Conservation (phyloP, 192 early-diverging fungal genomes). For the Spinellus fusiger region DNA sequence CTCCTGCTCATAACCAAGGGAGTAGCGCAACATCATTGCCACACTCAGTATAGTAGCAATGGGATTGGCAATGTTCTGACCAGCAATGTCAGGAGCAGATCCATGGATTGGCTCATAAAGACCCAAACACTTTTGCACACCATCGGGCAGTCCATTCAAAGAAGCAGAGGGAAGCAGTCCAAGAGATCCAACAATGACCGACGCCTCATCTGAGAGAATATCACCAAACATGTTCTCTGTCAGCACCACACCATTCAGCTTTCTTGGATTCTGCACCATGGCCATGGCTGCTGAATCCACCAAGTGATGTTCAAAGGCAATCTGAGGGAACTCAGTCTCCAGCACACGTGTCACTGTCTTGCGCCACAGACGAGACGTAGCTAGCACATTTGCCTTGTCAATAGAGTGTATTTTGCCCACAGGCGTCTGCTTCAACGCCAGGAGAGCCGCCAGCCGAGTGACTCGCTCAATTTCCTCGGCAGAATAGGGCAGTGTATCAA, state of each 20-base stretch:
- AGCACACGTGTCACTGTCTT: constrained; percentile 87
- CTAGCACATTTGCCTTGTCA: constrained; percentile 98
- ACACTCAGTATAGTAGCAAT: constrained; percentile 95
- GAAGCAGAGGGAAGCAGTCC: constrained; percentile 91
- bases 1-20: constrained; percentile 84
- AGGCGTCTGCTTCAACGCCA: constrained; percentile 76
- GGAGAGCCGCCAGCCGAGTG: constrained; percentile 85
- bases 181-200: constrained; percentile 90
- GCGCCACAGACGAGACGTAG: constrained; percentile 96
- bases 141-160: constrained; percentile 80
- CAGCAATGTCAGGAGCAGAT: constrained; percentile 97
- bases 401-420: constrained; percentile 88
- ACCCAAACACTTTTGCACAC: constrained; percentile 65
- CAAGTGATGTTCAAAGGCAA: constrained; percentile 85
- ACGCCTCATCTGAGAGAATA: constrained; percentile 93
- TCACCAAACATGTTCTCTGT: constrained; percentile 99
- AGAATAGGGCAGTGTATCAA: constrained; percentile 93
- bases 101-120: constrained; percentile 99
- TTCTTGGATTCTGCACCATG: constrained; percentile 86
- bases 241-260: constrained; percentile 90
- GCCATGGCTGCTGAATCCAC: constrained; percentile 98
- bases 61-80: constrained; percentile 94
- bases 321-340: constrained; percentile 80
- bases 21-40: constrained; percentile 94
- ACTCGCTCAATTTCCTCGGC: constrained; percentile 89